Conservation (phyloP, 2,329 filamentous ascomycete species). For the Celoporthe dispersa region DNA sequence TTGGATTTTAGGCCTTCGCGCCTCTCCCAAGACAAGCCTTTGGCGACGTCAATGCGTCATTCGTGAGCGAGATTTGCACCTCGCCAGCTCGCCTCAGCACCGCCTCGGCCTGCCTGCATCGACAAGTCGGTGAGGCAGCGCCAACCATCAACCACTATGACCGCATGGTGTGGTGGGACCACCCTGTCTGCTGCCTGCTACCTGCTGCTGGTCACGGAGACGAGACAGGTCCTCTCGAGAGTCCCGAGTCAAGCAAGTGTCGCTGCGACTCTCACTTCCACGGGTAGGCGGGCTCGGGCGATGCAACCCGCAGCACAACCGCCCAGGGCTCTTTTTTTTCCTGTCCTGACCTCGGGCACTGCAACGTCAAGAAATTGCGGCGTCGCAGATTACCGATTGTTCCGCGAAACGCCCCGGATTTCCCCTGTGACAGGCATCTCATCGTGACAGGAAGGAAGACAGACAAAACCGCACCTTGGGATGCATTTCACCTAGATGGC, state of each 20-base stretch:
- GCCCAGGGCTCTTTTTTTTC: neutral
- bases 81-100: neutral
- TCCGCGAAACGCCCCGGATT: neutral
- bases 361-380: neutral
- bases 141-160: neutral
- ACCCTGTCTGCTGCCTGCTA: neutral
- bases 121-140: neutral
- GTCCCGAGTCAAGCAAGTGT: too few species aligned
- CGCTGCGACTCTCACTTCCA: too few species aligned
- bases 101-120: neutral
- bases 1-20: neutral
- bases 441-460: neutral
- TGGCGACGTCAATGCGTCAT: neutral
- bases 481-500: neutral
- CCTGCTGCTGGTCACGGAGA: neutral
- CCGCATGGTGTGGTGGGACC: too few species aligned
- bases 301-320: neutral
- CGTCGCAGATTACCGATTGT: constrained; percentile 9
- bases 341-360: neutral
- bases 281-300: neutral
- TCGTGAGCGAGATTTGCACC: neutral
- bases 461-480: neutral
- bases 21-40: neutral
- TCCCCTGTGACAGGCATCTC: neutral
- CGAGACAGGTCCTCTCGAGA: too few species aligned